Percentiles rank a stretch among this genome's conserved stretches.
Conservation (phyloP, 148 eudicot species). For the Amaranthus palmeri region DNA sequence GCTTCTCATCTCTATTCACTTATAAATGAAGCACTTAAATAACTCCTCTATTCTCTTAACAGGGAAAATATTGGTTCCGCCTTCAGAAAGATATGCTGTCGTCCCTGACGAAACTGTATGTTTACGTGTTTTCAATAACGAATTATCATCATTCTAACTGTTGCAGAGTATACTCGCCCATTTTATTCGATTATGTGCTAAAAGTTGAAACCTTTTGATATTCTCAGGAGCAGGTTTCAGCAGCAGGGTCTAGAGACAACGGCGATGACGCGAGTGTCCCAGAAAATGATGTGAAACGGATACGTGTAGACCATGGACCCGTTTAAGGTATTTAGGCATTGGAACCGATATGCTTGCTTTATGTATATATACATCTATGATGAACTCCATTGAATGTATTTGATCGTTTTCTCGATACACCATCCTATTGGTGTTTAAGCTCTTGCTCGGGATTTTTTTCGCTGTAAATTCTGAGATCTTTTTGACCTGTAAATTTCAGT, state of each 20-base stretch:
- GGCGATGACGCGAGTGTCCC: conserved; percentile 77
- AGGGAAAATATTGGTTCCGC: conserved; percentile 55
- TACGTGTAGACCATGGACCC: conserved; percentile 30
- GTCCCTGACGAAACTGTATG: conserved; percentile 69
- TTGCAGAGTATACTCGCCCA: neutral
- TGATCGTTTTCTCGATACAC: too few relatives aligned
- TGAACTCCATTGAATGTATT: too few relatives aligned
- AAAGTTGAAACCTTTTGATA: neutral
- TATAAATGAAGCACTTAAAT: neutral
- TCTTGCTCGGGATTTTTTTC: neutral
- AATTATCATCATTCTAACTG: too few relatives aligned
- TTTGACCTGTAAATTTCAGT: neutral
- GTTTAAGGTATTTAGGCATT: neutral
- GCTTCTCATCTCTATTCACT: neutral
- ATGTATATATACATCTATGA: too few relatives aligned
- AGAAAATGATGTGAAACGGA: conserved; percentile 70
- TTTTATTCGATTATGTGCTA: neutral
- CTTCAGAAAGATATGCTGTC: conserved; percentile 67
- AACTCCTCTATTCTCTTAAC: conserved; percentile 13
- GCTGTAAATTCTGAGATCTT: neutral
- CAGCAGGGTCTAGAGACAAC: conserved; percentile 26
- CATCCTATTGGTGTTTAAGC: too few relatives aligned
- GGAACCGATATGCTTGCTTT: too few relatives aligned
- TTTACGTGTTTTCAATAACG: neutral
- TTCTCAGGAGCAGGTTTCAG: conserved; percentile 30